Percentiles rank a stretch among this genome's conserved stretches.
Evolutionary conservation across 1,284 basidiomycete species (phyloP).

Genomic region (Cryptococcus sp.): DNA sequence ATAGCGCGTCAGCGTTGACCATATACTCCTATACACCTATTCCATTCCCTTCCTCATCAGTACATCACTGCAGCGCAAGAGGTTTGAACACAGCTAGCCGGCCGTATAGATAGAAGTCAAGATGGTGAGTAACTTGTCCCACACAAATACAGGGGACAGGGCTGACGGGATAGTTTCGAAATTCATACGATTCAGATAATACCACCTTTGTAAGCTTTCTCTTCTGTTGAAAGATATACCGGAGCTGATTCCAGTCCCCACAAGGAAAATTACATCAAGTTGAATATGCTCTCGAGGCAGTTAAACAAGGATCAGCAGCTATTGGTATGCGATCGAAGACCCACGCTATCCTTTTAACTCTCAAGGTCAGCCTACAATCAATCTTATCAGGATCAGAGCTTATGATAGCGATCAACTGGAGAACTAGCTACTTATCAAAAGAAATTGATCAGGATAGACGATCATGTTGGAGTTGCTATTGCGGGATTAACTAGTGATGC

Average conservation of each 20-base stretch:
- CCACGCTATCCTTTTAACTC: constrained; percentile 85
- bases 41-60: no score
- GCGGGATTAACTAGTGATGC: constrained; percentile 97
- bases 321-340: constrained; percentile 94
- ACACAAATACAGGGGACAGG: not conserved
- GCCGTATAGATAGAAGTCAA: not conserved
- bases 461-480: constrained; percentile 97
- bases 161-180: constrained; percentile 65
- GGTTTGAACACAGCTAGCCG: no score
- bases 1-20: not conserved
- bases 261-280: constrained; percentile 65
- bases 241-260: constrained; percentile 32
- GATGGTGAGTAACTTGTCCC: constrained; percentile 6
- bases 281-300: constrained; percentile 98
- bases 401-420: constrained; percentile 82
- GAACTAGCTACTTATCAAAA: constrained; percentile 98
- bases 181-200: constrained; percentile 94
- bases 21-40: no score
- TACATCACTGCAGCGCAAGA: no score
- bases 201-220: constrained; percentile 65
- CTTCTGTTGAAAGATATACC: not conserved
- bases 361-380: constrained; percentile 62
- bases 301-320: constrained; percentile 98
- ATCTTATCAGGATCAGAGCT: not conserved
- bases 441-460: constrained; percentile 99